Base-by-base conservation (phyloP, 2,329 filamentous ascomycete genomes). In the Alternaria ventricosa region DNA sequence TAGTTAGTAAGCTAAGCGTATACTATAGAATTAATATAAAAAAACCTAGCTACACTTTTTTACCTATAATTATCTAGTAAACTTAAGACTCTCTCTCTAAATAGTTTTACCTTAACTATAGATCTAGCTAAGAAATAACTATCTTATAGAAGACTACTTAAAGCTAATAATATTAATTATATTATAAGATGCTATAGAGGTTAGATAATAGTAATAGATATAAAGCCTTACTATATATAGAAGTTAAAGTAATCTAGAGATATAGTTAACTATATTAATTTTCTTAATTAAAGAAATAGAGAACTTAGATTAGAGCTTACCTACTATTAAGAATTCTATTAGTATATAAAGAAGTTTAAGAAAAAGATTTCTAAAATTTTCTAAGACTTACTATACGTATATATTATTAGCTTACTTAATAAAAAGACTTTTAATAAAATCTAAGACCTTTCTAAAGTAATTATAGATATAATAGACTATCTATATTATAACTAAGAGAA, bases 271-370 rank as follows among this genome's bases (percentile, higher is more conserved):
- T 63, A 64, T 12, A 61, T 70, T n/a, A 18, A 64, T 27, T 68
- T 55, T 7, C 55, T 70, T 3, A 60, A 61, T 51, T 25, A 44
- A 6, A 56, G 46, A 49, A 66, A 68, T 30, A 22, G 63, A 41
- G 54, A 66, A 23, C 63, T 70, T 13, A 59, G 57, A 25, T 6
- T 62, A n/a, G 66, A 70, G 60, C 55, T 63, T 23, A 62, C 49
- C 27, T 70, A 58, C 41, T 70, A 70, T 43, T 13, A 18, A 58
- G 59, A 70, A 53, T 68, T 18, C n/a, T 68, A 61, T 28, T 4
- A 28, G 15, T 8, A 68, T 27, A 5, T 51, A 43, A 25, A 68
- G 22, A 58, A 61, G 27, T 65, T 68, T 15, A 67, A 60, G 18
- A 18, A 65, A 18, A 61, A 62, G 12, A 58, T 69, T 25, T 12